Evolutionary conservation across 2,329 filamentous ascomycete species (phyloP).

Genomic region (Exserohilum turcica): DNA sequence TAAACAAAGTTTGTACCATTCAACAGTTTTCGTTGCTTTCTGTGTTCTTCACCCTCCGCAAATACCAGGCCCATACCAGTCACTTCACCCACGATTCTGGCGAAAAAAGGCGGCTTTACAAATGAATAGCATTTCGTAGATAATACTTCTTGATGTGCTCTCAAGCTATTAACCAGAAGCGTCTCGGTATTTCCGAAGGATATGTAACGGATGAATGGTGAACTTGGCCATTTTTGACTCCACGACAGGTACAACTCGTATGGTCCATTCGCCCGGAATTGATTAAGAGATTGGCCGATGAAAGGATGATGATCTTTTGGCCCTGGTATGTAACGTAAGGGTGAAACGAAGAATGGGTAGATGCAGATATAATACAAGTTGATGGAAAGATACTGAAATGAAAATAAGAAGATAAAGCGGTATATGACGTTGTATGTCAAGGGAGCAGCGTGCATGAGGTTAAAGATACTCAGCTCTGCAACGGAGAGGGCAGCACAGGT

Average conservation of each 20-base stretch:
- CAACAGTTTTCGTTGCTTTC: too few relatives aligned
- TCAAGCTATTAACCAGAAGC: conserved; percentile 17
- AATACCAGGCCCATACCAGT: conserved; percentile 12
- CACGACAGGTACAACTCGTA: conserved; percentile 15
- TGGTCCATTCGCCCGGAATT: conserved; percentile 13
- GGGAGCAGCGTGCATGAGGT: conserved; percentile 2
- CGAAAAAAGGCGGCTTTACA: conserved; percentile 16
- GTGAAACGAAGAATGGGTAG: conserved; percentile 25
- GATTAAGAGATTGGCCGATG: conserved; percentile 21
- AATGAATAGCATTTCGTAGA: conserved; percentile 22
- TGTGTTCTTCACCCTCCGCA: too few relatives aligned
- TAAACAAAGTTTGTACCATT: too few relatives aligned
- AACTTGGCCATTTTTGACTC: conserved; percentile 10
- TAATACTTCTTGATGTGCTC: conserved; percentile 15
- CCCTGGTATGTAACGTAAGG: conserved; percentile 18
- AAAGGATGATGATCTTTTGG: conserved; percentile 15
- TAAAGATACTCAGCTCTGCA: conserved; percentile 9
- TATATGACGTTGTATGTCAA: too few relatives aligned
- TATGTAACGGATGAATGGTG: conserved; percentile 21
- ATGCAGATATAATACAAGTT: conserved; percentile 21
- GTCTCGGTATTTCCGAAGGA: conserved; percentile 18
- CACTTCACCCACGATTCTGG: conserved; percentile 20
- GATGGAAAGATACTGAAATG: conserved; percentile 16
- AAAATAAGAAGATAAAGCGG: conserved; percentile 5
- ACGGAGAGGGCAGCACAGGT: conserved; percentile 12